phyloP scores from a whole-genome alignment of 805 yeast genomes.

The Wickerhamomyces chambardii region DNA sequence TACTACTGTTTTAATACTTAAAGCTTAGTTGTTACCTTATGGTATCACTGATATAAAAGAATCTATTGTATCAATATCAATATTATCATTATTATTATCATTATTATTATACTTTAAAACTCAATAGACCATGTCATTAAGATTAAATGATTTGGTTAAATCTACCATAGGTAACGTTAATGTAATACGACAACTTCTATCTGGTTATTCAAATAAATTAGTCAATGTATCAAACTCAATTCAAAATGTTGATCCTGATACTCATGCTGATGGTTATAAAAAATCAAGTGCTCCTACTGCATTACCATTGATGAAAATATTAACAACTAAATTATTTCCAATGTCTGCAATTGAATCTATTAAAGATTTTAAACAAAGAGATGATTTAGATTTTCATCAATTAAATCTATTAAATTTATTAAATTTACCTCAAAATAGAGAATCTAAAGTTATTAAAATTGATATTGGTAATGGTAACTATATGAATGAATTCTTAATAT shows the following conservation, averaged over 20 bases:
- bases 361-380: conserved; percentile 35
- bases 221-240: too few relatives aligned
- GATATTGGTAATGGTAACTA: conserved; percentile 35
- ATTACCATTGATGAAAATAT: conserved; percentile 45
- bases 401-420: conserved; percentile 32
- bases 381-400: conserved; percentile 34
- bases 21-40: too few relatives aligned
- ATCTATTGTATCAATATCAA: too few relatives aligned
- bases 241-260: background rate
- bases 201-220: too few relatives aligned
- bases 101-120: too few relatives aligned
- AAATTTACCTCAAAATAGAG: conserved; percentile 34
- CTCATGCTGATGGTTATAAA: conserved; percentile 21
- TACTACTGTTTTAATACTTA: too few relatives aligned
- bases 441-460: conserved; percentile 24
- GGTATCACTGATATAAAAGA: too few relatives aligned
- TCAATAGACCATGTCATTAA: too few relatives aligned
- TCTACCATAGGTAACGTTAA: background rate
- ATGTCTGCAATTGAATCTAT: conserved; percentile 41
- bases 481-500: conserved; percentile 72
- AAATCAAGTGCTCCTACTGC: conserved; percentile 63
- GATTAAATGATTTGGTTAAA: too few relatives aligned
- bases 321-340: conserved; percentile 43
- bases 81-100: too few relatives aligned
- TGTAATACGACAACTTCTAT: background rate